Base-by-base conservation (phyloP, 139 green algal species). In the Haematococcus lacustris region DNA sequence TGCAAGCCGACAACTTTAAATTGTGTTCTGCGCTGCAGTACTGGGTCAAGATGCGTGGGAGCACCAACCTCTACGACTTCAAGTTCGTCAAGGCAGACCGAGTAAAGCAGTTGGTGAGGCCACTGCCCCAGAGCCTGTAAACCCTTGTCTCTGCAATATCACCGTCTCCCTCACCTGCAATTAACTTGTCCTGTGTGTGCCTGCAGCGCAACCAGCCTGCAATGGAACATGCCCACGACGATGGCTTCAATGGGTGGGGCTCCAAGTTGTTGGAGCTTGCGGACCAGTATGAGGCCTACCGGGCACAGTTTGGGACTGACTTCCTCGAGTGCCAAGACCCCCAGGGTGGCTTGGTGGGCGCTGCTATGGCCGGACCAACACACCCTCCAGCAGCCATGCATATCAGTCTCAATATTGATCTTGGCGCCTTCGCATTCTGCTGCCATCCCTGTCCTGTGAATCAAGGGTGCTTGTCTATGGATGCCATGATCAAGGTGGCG, bases 201-300 rank as follows among this genome's bases (percentile, higher is more conserved):
- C 25, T 30, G 40, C 66, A 71, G 66, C 66, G 66, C 26, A 37
- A 33, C 3, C 40, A 30, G 23, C 37, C 63, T 5, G 17, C 28
- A 28, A 41, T 40, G 66, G 61, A 9, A 40, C 61, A 30, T 6
- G 26, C 40, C 40, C 40, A 60, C n/a, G 67, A 72, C 1, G 40
- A 72, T 5, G 47, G 40, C 23, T 72, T 72, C 67, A 72, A 64
- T 30, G 67, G 67, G 7, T 72, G 38, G 32, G 67, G 67, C 67
- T 30, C 41, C 4, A n/a, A 23, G 2, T 33, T 72, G 67, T 43
- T 72, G 43, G 30, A 63, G 28, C 67, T 72, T 30, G n/a, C 67
- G 32, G 67, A 72, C 43, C 30, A 72, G 32, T 72, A 72, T 34
- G 67, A 72, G 47, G 28, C 30, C 47, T 72, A 37, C 67, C 47